Base-by-base conservation (phyloP, 2,329 filamentous ascomycete genomes). In the Fusarium avenaceum region DNA sequence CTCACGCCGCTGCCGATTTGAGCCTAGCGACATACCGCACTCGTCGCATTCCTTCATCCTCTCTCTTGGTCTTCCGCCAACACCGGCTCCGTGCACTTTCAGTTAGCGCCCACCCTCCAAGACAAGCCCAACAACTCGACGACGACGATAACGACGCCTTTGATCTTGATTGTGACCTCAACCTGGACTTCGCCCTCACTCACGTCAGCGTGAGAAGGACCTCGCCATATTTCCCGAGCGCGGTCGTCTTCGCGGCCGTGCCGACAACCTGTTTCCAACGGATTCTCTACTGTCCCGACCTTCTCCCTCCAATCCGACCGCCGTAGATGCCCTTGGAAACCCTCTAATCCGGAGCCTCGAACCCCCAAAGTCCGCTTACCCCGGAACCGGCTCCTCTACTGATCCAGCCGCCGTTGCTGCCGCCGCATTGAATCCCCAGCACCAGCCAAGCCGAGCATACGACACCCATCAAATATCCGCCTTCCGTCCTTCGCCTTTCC, bases 201-300 rank as follows among this genome's bases (percentile, higher is more conserved):
- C 67, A 70, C 72, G 56, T 69, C 56, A 49, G 62, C 64, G 69
- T 70, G 69, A 74, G 55, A 63, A 64, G 59, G 51, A 72, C 70
- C 49, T 66, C 74, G 65, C 71, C 70, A 74, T 74, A 71, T 49
- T 60, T 67, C 64, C 61, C 63, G 69, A 74, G 75, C 80, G 81
- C 80, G 79, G 81, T 82, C 82, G 79, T 83, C 74, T 73, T 77
- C 76, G 77, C 83, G 81, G 81, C 78, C 78, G 81, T 80, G 80
- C 77, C 76, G 71, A 71, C 74, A 70, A 67, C 71, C 69, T 79
- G 75, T 75, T 79, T 79, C 80, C 82, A 78, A 85, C 83, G 83
- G 82, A 82, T 84, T 79, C 83, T 69, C 77, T 80, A 80, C 76
- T 79, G 75, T 76, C 76, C 74, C 67, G 70, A 66, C 55, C 67